Evolutionary conservation across 345 rosid genomes (phyloP), one percentile per base, ranked within the genome.

Genomic region (Chamaenerion angustifolium): DNA sequence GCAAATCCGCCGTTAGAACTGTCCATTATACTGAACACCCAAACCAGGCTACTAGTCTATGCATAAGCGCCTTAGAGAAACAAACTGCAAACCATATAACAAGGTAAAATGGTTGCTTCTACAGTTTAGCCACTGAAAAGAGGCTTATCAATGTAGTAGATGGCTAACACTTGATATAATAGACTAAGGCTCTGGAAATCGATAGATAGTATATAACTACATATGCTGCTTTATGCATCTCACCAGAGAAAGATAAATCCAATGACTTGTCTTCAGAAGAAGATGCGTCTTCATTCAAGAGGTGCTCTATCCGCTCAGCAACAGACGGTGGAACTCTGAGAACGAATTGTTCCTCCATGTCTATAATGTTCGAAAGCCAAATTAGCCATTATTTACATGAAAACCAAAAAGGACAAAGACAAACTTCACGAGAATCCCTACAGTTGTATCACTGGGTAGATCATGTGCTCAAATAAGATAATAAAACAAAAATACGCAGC

Each of bases 331-430:
- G 94, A 66, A 93, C 94, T 69, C 96, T 77, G 52, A 93, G 82
- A 62, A 93, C 73, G 68, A 93, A 85, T 55, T 85, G 96, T 56
- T 93, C 99, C 68, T 93, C 99, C 99, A 88, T 82, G 23, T 61
- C 70, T 49, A 60, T 40, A 49, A 17, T 6, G 11, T 14, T 35
- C 10, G 6, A 31, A 50, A 50, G 17, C 19, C 14, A 1, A 25
- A 49, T 49, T 31, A 35, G 42, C 54, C 25, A n/a, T n/a, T 9
- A 27, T 10, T 17, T 14, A 4, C 37, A 7, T 23, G 23, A 51
- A 14, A 50, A 50, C 2, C 21, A 1, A 49, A 16, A 12, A 21
- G 2, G 12, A 49, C 19, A 25, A 31, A 13, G 42, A 50, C 9
- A 40, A 35, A 50, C 10, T 49, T 49, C 17, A 23, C 40, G 11